These are phyloP conservation scores for Nemania bipapillata DNA, from an alignment of 2,329 filamentous ascomycete genomes.

Conservation along the genomic window DNA sequence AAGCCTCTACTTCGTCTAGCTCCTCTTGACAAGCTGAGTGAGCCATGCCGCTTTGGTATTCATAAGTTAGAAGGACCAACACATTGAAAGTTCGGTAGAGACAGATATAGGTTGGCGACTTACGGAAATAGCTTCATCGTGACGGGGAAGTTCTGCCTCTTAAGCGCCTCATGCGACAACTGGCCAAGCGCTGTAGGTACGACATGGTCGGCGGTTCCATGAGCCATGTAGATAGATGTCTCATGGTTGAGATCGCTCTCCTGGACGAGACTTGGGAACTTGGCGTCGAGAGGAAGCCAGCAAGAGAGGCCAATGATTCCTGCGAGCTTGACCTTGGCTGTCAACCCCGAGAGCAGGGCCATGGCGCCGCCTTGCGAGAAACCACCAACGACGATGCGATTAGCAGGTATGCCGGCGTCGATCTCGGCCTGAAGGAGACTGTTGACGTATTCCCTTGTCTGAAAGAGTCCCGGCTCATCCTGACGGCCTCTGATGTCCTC, in stretches of 20 bases:
- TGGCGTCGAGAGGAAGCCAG: constrained; percentile 77
- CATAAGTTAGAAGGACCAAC: constrained; percentile 21
- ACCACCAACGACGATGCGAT: constrained; percentile 85
- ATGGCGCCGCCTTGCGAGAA: constrained; percentile 91
- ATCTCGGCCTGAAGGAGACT: constrained; percentile 82
- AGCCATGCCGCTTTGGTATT: constrained; percentile 67
- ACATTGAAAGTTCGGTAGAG: constrained; percentile 19
- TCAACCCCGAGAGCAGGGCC: constrained; percentile 82
- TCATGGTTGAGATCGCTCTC: constrained; percentile 70
- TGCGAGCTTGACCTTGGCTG: constrained; percentile 77
- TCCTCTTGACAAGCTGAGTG: constrained; percentile 83
- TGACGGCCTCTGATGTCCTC: constrained; percentile 52
- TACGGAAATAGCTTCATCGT: constrained; percentile 80
- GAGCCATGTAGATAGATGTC: constrained; percentile 88
- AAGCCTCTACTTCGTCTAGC: constrained; percentile 80
- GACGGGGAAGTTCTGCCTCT: constrained; percentile 76
- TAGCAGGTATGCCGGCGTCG: constrained; percentile 79
- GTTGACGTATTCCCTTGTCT: constrained; percentile 80
- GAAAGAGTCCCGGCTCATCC: constrained; percentile 77
- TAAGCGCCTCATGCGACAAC: constrained; percentile 73
- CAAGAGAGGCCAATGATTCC: constrained; percentile 87
- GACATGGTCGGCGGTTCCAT: constrained; percentile 81
- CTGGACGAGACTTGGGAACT: constrained; percentile 67
- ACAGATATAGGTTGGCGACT: constrained; percentile 48
- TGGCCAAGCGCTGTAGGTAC: constrained; percentile 76